A percentile compares a stretch with the other conserved stretches of the same genome.
phyloP scores from a whole-genome alignment of 208 protist genomes.

The Blastocrithidia nonstop region DNA sequence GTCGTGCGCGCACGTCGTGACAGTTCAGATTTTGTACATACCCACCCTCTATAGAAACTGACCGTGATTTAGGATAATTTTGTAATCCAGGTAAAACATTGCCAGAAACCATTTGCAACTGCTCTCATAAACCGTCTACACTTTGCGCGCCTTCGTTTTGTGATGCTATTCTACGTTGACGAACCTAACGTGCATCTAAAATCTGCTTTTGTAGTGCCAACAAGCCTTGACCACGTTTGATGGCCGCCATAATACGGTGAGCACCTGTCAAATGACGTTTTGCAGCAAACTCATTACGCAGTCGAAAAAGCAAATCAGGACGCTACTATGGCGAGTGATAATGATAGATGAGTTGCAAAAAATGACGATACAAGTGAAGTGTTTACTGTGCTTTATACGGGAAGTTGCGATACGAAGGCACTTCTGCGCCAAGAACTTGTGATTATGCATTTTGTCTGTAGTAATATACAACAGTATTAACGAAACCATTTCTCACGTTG shows the following conservation, averaged over 20 bases:
- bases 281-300: slow-evolving; percentile 66
- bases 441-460: slow-evolving; percentile 4
- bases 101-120: slow-evolving; percentile 45
- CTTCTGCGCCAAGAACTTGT: slow-evolving; percentile 52
- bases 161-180: slow-evolving; percentile 14
- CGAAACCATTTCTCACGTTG: too few species aligned
- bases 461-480: neutral
- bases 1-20: too few species aligned
- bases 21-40: too few species aligned
- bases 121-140: slow-evolving; percentile 61
- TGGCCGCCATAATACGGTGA: slow-evolving; percentile 40
- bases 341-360: slow-evolving; percentile 68
- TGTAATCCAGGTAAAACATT: slow-evolving; percentile 50
- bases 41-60: slow-evolving; percentile 13
- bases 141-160: slow-evolving; percentile 30
- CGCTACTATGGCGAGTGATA: slow-evolving; percentile 46
- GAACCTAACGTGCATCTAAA: slow-evolving; percentile 20
- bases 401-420: slow-evolving; percentile 58
- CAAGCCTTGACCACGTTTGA: slow-evolving; percentile 52
- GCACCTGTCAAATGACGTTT: slow-evolving; percentile 44
- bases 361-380: slow-evolving; percentile 55
- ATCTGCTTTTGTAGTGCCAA: slow-evolving; percentile 43
- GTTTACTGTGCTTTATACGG: slow-evolving; percentile 50
- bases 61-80: slow-evolving; percentile 27
- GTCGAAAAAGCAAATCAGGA: slow-evolving; percentile 44